A percentile compares a stretch with the other conserved stretches of the same genome.
Evolutionary conservation across 2,329 filamentous ascomycete genomes (phyloP).

Genomic region (Immersiporthe knoxdaviesiana): DNA sequence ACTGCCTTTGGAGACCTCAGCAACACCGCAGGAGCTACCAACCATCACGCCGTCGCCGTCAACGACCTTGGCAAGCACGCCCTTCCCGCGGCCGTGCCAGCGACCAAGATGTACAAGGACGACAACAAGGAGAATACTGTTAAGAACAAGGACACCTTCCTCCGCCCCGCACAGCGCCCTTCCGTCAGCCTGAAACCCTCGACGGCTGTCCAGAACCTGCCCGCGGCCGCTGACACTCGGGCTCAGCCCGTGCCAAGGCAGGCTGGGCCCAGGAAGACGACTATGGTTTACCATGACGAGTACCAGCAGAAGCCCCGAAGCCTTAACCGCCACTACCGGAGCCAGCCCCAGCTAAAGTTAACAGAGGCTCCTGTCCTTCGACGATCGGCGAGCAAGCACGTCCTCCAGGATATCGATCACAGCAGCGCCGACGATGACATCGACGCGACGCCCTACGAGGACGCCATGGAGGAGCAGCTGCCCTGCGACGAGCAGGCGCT

Average conservation of each 20-base stretch:
- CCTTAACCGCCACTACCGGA: conserved; percentile 52
- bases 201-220: conserved; percentile 19
- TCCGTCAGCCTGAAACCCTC: conserved; percentile 28
- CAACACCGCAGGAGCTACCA: conserved; percentile 58
- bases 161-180: conserved; percentile 43
- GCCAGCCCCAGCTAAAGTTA: conserved; percentile 55
- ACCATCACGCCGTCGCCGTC: conserved; percentile 35
- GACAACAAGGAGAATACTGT: conserved; percentile 51
- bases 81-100: conserved; percentile 36
- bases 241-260: conserved; percentile 20
- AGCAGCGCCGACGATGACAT: conserved; percentile 38
- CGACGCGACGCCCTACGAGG: conserved; percentile 48
- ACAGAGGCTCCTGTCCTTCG: conserved; percentile 45
- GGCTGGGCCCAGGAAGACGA: conserved; percentile 34
- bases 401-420: conserved; percentile 26
- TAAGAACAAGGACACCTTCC: conserved; percentile 42
- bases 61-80: conserved; percentile 42
- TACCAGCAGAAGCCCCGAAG: conserved; percentile 37
- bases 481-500: conserved; percentile 32
- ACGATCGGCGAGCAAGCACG: conserved; percentile 50
- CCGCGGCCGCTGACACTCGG: conserved; percentile 15
- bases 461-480: conserved; percentile 50
- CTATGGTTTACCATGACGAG: conserved; percentile 35
- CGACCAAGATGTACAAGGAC: conserved; percentile 35
- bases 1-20: conserved; percentile 82